phyloP scores from a whole-genome alignment of 768 basidiomycete genomes.

The Saitozyma podzolica region DNA sequence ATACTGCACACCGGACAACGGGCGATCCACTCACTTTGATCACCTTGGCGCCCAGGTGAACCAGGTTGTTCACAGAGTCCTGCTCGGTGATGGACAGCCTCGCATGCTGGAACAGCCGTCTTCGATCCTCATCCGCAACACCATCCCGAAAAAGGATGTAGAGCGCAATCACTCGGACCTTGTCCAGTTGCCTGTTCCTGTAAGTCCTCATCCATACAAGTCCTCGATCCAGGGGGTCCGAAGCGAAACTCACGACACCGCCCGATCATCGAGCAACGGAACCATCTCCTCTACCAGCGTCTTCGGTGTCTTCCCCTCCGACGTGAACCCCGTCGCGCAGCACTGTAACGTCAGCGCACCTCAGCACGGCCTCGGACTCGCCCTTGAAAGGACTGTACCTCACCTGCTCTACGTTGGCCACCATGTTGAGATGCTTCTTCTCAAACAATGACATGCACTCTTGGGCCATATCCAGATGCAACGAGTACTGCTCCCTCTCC shows the following conservation, averaged over 20 bases:
- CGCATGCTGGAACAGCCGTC: constrained; percentile 92
- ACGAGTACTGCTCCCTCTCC: constrained; percentile 90
- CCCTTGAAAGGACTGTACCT: background rate
- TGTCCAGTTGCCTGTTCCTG: constrained; percentile 70
- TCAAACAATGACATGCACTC: constrained; percentile 95
- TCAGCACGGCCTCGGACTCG: background rate
- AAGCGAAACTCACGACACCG: constrained; percentile 66
- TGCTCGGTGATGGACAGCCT: constrained; percentile 81
- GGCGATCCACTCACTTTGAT: constrained; percentile 61
- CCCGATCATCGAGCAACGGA: constrained; percentile 81
- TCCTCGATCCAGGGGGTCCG: no score
- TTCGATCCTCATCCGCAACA: constrained; percentile 95
- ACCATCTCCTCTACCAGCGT: constrained; percentile 98
- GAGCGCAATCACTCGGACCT: constrained; percentile 92
- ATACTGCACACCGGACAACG: no score
- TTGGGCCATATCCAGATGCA: constrained; percentile 96
- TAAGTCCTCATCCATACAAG: no score
- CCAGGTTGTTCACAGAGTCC: constrained; percentile 86
- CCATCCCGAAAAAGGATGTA: constrained; percentile 95
- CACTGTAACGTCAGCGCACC: constrained; percentile 59
- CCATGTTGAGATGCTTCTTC: constrained; percentile 73
- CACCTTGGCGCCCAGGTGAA: constrained; percentile 78
- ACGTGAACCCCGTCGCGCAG: constrained; percentile 87
- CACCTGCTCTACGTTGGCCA: constrained; percentile 90
- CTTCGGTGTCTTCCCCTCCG: constrained; percentile 93